Conservation (phyloP, 371 early-diverging fungal genomes). For the Mortierella sp. region DNA sequence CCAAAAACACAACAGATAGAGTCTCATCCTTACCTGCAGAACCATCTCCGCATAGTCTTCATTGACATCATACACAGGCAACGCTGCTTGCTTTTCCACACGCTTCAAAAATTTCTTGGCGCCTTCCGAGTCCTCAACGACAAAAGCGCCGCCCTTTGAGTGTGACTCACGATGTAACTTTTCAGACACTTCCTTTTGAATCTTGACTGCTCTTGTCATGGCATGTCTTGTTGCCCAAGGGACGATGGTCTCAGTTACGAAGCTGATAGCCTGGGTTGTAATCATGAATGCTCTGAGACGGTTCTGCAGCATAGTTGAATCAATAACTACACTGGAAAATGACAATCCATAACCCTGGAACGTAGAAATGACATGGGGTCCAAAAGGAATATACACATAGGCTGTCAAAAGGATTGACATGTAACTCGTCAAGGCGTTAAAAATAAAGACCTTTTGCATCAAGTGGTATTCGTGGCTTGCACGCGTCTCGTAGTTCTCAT, state of each 20-base stretch:
- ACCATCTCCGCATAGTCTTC: constrained; percentile 94
- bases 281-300: constrained; percentile 85
- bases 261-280: constrained; percentile 85
- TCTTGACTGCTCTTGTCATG: constrained; percentile 59
- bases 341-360: constrained; percentile 45
- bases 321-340: constrained; percentile 60
- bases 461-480: constrained; percentile 77
- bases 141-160: constrained; percentile 12
- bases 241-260: constrained; percentile 79
- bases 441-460: constrained; percentile 87
- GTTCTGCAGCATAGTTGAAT: constrained; percentile 71
- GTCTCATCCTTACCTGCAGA: constrained; percentile 69
- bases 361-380: constrained; percentile 43
- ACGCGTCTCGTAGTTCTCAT: constrained; percentile 88
- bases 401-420: constrained; percentile 87
- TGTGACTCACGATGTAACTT: constrained; percentile 20
- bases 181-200: constrained; percentile 33
- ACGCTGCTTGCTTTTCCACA: constrained; percentile 63
- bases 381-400: constrained; percentile 87
- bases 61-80: constrained; percentile 85
- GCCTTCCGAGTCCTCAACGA: constrained; percentile 48
- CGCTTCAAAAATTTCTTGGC: constrained; percentile 65
- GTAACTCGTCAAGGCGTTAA: constrained; percentile 85
- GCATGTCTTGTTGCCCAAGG: constrained; percentile 71
- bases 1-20: not conserved